Evolutionary conservation across 305 asterid species (phyloP).

Genomic region (Withania somnifera): DNA sequence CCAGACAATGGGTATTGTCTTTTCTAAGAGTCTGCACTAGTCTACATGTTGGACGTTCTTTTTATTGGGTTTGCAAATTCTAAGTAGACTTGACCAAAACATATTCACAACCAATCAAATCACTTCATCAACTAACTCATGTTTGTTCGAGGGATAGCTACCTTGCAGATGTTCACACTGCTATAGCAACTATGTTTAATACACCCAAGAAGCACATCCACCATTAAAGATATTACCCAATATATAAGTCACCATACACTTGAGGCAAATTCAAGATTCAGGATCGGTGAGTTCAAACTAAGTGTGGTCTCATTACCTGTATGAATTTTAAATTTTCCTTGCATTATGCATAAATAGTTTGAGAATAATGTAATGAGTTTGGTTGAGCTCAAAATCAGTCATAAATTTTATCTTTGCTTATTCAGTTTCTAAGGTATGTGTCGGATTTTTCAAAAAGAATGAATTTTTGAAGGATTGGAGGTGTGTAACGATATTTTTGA

Average conservation of each 20-base stretch:
- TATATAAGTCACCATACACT: background rate
- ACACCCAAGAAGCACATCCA: background rate
- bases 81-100: slow-evolving; percentile 5
- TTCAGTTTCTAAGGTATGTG: background rate
- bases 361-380: background rate
- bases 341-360: background rate
- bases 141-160: background rate
- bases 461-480: background rate
- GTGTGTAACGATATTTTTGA: background rate
- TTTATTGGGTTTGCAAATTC: slow-evolving; percentile 3
- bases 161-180: background rate
- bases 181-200: background rate
- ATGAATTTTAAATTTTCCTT: background rate
- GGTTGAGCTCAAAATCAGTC: background rate
- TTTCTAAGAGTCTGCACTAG: slow-evolving; percentile 30
- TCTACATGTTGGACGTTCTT: slow-evolving; percentile 3
- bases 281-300: background rate
- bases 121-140: background rate
- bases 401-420: background rate
- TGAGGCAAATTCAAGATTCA: background rate
- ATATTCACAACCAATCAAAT: background rate
- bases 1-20: slow-evolving; percentile 43
- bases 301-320: background rate
- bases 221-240: background rate
- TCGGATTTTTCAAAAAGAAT: background rate